These are phyloP conservation scores for Lachancea dasiensis DNA, from an alignment of 805 yeast species.

Conservation along the genomic window DNA sequence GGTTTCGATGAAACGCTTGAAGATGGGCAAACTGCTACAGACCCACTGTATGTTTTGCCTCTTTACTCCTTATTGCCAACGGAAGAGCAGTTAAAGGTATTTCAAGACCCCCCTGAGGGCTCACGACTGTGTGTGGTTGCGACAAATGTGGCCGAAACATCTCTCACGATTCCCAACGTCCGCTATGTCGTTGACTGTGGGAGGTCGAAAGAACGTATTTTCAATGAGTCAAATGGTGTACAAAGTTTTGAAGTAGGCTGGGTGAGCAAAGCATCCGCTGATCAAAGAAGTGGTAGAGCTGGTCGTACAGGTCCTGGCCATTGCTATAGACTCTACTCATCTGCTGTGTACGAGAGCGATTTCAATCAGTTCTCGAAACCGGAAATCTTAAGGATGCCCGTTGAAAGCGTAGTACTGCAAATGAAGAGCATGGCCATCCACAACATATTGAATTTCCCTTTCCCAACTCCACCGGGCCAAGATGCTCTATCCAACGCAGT, in stretches of 20 bases:
- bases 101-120: slow-evolving; percentile 78
- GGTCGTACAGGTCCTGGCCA: slow-evolving; percentile 99
- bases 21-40: slow-evolving; percentile 62
- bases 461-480: slow-evolving; percentile 87
- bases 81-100: slow-evolving; percentile 88
- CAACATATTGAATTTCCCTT: slow-evolving; percentile 85
- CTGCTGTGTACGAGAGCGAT: slow-evolving; percentile 87
- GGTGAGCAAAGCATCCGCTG: slow-evolving; percentile 94
- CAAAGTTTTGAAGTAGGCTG: slow-evolving; percentile 89
- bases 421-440: slow-evolving; percentile 98
- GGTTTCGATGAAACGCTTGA: slow-evolving; percentile 65
- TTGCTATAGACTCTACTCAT: slow-evolving; percentile 84
- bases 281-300: slow-evolving; percentile 94
- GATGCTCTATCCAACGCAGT: slow-evolving; percentile 57
- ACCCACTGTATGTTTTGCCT: slow-evolving; percentile 87
- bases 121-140: slow-evolving; percentile 88
- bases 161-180: slow-evolving; percentile 92
- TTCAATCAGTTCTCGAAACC: slow-evolving; percentile 81
- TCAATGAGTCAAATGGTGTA: slow-evolving; percentile 77
- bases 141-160: slow-evolving; percentile 96
- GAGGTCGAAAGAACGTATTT: slow-evolving; percentile 81
- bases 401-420: slow-evolving; percentile 88
- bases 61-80: slow-evolving; percentile 92
- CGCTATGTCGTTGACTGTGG: slow-evolving; percentile 95
- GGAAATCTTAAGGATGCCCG: slow-evolving; percentile 91